Evolutionary conservation across 345 rosid species (phyloP).

Genomic region (Gossypium sturtianum): DNA sequence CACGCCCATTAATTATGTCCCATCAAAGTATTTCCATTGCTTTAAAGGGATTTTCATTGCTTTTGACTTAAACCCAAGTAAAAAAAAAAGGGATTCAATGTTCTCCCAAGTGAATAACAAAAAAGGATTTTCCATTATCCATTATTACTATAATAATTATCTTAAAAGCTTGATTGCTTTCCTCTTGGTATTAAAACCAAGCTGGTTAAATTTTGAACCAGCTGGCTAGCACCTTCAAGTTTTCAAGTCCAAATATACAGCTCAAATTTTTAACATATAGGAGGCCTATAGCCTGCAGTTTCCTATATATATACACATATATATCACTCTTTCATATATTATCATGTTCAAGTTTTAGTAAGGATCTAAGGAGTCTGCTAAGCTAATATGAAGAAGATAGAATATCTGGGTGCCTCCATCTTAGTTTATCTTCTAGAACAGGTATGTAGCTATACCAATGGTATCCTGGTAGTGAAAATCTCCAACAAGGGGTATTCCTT

Average conservation of each 20-base stretch:
- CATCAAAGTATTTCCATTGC: constrained; percentile 24
- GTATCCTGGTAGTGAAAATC: neutral
- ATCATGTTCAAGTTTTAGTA: neutral
- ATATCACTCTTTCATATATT: neutral
- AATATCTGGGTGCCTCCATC: neutral
- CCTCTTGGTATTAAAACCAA: constrained; percentile 19
- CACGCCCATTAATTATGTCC: constrained; percentile 62
- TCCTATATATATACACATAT: neutral
- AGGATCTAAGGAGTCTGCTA: constrained; percentile 1
- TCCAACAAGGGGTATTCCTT: neutral
- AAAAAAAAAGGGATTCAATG: constrained; percentile 1
- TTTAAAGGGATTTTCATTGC: constrained; percentile 32
- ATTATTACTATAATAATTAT: constrained; percentile 12
- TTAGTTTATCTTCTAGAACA: constrained; percentile 13
- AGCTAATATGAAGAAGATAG: neutral
- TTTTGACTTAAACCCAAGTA: constrained; percentile 34
- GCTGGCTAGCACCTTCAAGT: neutral
- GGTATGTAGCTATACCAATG: constrained; percentile 19
- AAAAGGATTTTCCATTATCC: constrained; percentile 12
- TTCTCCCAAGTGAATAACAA: constrained; percentile 25
- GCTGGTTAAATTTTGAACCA: constrained; percentile 1
- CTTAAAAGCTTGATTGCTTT: constrained; percentile 11
- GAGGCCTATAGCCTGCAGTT: neutral
- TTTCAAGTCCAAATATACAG: neutral
- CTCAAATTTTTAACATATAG: neutral